phyloP scores from a whole-genome alignment of 2,329 filamentous ascomycete genomes.

The Teratosphaeria viscida region DNA sequence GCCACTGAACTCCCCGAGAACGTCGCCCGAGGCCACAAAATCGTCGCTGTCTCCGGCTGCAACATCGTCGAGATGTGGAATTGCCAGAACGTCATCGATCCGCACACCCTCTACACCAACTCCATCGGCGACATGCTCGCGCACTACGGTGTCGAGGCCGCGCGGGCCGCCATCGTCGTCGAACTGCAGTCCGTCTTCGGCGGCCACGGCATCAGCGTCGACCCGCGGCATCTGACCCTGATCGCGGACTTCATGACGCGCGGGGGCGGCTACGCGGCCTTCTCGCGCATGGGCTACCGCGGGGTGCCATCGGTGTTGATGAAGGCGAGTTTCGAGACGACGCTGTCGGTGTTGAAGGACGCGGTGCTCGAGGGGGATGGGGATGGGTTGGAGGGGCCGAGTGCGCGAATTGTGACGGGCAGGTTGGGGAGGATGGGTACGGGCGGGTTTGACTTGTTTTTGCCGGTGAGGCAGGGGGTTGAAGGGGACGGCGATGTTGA shows the following conservation, averaged over 20 bases:
- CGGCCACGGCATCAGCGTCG: constrained; percentile 84
- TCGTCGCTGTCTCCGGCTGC: constrained; percentile 62
- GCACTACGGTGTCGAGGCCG: constrained; percentile 88
- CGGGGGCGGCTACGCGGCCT: constrained; percentile 76
- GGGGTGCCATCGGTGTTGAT: constrained; percentile 83
- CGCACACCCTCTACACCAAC: constrained; percentile 80
- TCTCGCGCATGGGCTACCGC: constrained; percentile 81
- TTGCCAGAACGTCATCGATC: constrained; percentile 75
- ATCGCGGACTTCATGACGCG: constrained; percentile 99
- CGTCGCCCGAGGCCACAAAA: constrained; percentile 65
- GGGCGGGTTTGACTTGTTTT: constrained; percentile 80
- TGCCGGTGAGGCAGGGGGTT: constrained; percentile 17
- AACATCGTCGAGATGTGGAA: constrained; percentile 88
- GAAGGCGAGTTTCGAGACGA: constrained; percentile 99
- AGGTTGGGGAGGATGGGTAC: constrained; percentile 75
- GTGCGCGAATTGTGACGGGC: constrained; percentile 79
- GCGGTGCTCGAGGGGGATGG: constrained; percentile 82
- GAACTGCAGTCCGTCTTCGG: constrained; percentile 81
- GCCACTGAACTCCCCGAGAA: constrained; percentile 47
- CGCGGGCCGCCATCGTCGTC: constrained; percentile 72
- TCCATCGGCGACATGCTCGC: constrained; percentile 77
- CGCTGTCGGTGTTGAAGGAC: constrained; percentile 83
- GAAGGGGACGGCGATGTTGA: constrained; percentile 12
- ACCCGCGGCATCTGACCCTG: constrained; percentile 83
- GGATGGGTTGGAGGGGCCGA: constrained; percentile 79